A percentile compares a stretch with the other conserved stretches of the same genome.
These are phyloP conservation scores for Bonia amplexicaulis DNA, from an alignment of 176 grass and related monocot genomes.

Conservation along the genomic window DNA sequence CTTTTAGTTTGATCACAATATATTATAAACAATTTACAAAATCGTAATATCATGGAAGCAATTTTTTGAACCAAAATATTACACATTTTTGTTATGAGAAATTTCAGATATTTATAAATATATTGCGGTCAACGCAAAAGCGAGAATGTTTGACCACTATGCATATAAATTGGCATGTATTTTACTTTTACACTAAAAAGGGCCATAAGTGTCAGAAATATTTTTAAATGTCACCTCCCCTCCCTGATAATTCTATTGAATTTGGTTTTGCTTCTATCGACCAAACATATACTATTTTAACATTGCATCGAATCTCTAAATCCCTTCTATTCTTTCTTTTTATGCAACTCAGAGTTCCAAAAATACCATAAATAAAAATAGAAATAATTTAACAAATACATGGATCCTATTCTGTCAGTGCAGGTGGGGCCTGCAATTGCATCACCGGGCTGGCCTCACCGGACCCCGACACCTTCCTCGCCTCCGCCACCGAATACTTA, in stretches of 20 bases:
- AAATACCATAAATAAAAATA: background rate
- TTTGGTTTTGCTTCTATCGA: background rate
- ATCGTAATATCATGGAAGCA: background rate
- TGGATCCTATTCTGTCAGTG: background rate
- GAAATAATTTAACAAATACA: background rate
- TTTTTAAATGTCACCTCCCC: background rate
- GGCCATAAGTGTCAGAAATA: background rate
- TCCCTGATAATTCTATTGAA: background rate
- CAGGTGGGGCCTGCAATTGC: slow-evolving; percentile 59
- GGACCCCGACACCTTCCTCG: slow-evolving; percentile 20
- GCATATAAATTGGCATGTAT: background rate
- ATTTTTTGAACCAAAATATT: background rate
- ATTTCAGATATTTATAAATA: background rate
- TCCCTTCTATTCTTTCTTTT: background rate
- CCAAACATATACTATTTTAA: background rate
- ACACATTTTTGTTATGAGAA: background rate
- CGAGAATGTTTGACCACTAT: background rate
- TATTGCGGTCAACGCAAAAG: background rate
- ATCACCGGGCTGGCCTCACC: slow-evolving; percentile 47
- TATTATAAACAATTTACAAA: background rate
- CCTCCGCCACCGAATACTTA: slow-evolving; percentile 24
- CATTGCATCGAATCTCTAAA: background rate
- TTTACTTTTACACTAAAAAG: background rate
- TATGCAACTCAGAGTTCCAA: background rate
- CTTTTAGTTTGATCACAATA: background rate